A percentile compares a stretch with the other conserved stretches of the same genome.
Evolutionary conservation across 345 rosid species (phyloP).

Genomic region (Erodium maritimum): DNA sequence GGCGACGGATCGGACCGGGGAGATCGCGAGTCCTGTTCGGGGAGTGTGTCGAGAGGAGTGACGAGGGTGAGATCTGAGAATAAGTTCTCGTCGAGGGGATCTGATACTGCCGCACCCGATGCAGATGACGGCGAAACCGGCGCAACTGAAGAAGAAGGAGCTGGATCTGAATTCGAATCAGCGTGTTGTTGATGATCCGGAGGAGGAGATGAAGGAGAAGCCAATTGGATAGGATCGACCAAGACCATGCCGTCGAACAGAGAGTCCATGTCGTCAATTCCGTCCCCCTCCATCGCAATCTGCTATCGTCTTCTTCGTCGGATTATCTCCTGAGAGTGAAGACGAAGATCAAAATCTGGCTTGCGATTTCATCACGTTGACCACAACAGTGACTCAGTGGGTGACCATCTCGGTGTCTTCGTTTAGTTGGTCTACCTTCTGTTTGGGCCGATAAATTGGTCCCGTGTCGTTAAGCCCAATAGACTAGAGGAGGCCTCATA

Average conservation of each 20-base stretch:
- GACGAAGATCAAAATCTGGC: no score
- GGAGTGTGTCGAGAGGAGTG: constrained; percentile 16
- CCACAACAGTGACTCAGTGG: no score
- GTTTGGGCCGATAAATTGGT: no score
- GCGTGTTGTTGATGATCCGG: no score
- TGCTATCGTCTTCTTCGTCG: no score
- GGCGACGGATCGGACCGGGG: constrained; percentile 6
- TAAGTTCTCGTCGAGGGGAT: constrained; percentile 70
- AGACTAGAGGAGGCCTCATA: no score
- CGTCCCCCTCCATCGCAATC: constrained; percentile 18
- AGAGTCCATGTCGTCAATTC: constrained; percentile 50
- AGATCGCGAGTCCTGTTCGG: constrained; percentile 10
- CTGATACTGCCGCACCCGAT: constrained; percentile 14
- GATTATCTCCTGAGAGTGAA: no score
- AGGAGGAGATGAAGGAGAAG: constrained; percentile 11
- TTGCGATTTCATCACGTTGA: no score
- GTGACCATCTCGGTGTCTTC: no score
- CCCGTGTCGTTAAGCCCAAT: no score
- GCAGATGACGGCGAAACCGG: neutral
- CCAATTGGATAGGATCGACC: constrained; percentile 39
- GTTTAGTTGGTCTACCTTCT: no score
- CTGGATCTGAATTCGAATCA: constrained; percentile 1
- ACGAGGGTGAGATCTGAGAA: constrained; percentile 70
- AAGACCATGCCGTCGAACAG: constrained; percentile 87
- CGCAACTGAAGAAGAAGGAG: constrained; percentile 11